Percentiles rank a stretch among this genome's conserved stretches.
These are phyloP conservation scores for Globisporangium acanthophoron DNA, from an alignment of 352 stramenopile genomes.

Conservation along the genomic window DNA sequence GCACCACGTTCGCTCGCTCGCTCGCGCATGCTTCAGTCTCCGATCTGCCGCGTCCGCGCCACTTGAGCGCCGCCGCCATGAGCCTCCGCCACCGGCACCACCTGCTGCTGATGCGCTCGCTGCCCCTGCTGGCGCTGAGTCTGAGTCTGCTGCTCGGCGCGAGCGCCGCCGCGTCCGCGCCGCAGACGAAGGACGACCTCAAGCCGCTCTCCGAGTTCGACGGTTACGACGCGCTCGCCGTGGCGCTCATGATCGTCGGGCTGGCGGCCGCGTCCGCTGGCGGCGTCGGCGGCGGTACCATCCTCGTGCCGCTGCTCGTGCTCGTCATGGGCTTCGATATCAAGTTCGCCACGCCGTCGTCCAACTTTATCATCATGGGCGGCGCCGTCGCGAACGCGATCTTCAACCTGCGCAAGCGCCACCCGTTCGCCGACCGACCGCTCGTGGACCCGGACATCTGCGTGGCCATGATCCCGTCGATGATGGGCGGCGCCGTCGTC, in stretches of 20 bases:
- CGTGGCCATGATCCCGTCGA: conserved; percentile 55
- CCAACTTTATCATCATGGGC: conserved; percentile 61
- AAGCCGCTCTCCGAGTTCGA: conserved; percentile 33
- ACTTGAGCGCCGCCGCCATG: background rate
- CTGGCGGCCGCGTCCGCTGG: conserved; percentile 42
- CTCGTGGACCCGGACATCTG: conserved; percentile 53
- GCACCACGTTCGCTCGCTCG: background rate
- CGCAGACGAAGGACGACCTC: conserved; percentile 15
- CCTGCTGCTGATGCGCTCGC: background rate
- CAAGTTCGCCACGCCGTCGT: conserved; percentile 53
- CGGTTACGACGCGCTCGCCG: conserved; percentile 32
- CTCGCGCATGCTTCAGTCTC: background rate
- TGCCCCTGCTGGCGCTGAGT: background rate
- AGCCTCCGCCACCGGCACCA: too few species aligned
- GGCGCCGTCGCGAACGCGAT: conserved; percentile 54
- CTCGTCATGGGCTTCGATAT: conserved; percentile 66
- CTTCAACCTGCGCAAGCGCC: conserved; percentile 59
- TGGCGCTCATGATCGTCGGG: conserved; percentile 43
- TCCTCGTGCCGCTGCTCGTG: conserved; percentile 54
- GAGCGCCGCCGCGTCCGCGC: background rate
- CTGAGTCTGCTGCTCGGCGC: conserved; percentile 1
- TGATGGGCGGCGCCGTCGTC: conserved; percentile 51
- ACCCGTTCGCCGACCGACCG: conserved; percentile 46
- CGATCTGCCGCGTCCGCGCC: background rate
- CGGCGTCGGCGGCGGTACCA: conserved; percentile 40